phyloP scores from a whole-genome alignment of 192 early-diverging fungal genomes.

The Backusella psychrophila region DNA sequence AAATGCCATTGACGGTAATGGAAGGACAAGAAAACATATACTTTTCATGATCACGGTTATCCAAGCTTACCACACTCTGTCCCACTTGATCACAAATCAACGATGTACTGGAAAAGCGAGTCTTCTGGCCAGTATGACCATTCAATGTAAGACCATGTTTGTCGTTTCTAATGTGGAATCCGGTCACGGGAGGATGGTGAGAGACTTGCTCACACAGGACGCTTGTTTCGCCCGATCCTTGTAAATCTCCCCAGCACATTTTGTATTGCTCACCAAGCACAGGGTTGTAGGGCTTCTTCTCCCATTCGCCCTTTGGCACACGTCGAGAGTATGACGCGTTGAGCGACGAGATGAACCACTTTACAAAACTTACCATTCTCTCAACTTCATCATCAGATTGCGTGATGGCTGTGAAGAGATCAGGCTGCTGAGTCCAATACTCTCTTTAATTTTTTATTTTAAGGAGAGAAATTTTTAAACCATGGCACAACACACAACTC shows the following conservation, averaged over 20 bases:
- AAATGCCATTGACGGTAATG: constrained; percentile 72
- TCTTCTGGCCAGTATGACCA: constrained; percentile 41
- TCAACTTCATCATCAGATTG: constrained; percentile 55
- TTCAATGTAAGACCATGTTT: constrained; percentile 15
- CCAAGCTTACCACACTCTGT: constrained; percentile 56
- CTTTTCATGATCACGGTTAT: constrained; percentile 42
- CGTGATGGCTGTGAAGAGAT: constrained; percentile 65
- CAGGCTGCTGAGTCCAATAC: constrained; percentile 60
- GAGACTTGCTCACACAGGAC: constrained; percentile 47
- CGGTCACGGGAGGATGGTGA: constrained; percentile 50
- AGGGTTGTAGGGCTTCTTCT: constrained; percentile 60
- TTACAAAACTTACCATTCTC: constrained; percentile 63
- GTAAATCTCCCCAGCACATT: constrained; percentile 46
- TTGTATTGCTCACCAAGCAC: constrained; percentile 51
- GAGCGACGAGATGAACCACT: constrained; percentile 79
- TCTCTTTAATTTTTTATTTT: constrained; percentile 34
- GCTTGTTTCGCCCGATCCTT: constrained; percentile 50
- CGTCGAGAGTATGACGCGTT: constrained; percentile 74
- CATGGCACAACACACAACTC: constrained; percentile 15
- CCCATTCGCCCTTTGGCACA: constrained; percentile 67
- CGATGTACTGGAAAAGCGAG: constrained; percentile 70
- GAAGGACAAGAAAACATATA: constrained; percentile 71
- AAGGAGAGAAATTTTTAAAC: not conserved
- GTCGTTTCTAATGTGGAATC: constrained; percentile 51
- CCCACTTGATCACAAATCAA: constrained; percentile 73